Base-by-base conservation (phyloP, 2,329 filamentous ascomycete genomes). In the Alternaria sp. region DNA sequence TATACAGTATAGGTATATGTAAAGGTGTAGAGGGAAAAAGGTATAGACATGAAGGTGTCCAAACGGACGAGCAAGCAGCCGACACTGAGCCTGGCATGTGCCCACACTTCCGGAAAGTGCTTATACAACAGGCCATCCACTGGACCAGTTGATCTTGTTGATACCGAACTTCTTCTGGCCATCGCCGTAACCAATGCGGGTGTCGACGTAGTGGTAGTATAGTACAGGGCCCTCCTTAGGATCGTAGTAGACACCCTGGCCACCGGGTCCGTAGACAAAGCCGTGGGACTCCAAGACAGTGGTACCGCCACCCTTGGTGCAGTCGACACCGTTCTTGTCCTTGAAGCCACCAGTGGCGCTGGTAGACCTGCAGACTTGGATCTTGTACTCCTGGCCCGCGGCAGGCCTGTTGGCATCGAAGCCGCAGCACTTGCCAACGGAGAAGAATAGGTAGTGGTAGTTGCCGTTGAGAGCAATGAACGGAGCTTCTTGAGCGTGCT, bases 381-480 rank as follows among this genome's bases (percentile, higher is more conserved):
- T 88, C 73, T 86, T 86, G 76, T 91, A 91, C 77, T 91, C 89
- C n/a, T 81, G 79, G 5, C 89, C 89, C 0, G 81, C 52, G 0
- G 86, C 83, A 0, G 89, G 88, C 59, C 74, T 79, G 57, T 69
- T 80, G 0, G 72, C 75, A 66, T 89, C 85, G 66, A 86, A 89
- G n/a, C 81, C 82, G 61, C 90, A 91, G 81, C 89, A 91, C 28
- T 81, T 82, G 2, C 89, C 90, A 1, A 81, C 81, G 8, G 85
- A 88, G 74, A 85, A 89, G 76, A 91, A 90, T 11, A 91, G 81
- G 71, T 90, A 92, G 74, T 88, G 91, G 72, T 85, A 89, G 19
- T 78, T 80, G 12, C 81, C 83, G 55, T 86, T 81, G 69, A 86
- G 82, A 68, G 85, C 87, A 70, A 90, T 82, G 67, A 83, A 89